Evolutionary conservation across 352 stramenopile species (phyloP), one percentile per base, ranked within the genome.

Genomic region (Globisporangium orthogonon): DNA sequence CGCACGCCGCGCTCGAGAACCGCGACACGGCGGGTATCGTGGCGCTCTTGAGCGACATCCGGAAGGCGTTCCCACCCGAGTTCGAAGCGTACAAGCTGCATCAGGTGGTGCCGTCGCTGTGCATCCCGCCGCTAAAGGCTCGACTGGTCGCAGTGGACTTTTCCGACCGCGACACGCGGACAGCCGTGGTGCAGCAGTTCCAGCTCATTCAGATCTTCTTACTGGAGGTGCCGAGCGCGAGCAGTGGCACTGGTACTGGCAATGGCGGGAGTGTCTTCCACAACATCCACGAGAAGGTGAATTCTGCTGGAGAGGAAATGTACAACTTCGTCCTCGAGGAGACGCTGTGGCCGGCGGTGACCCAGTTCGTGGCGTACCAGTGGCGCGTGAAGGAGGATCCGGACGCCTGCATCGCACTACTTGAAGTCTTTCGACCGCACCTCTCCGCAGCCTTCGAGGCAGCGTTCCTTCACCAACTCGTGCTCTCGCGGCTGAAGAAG

Each of bases 281-380:
- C 10, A 65, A 87, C 15, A 90, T 92, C 48, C 74, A 73, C 41
- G 78, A 90, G 41, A 86, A 88, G 49, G 67, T 71, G 0, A 73
- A 74, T 61, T 72, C 63, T 4, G 61, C 78, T 17, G 76, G 77
- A 10, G 74, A 86, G 50, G 76, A 89, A 30, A 55, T 89, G 11
- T 91, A 89, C 65, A 93, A 93, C 52, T 83, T 75, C 43, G 75
- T 93, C 4, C 58, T 93, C 35, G 83, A 93, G 56, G 78, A 91
- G 61, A 72, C 74, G 4, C 61, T 93, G 11, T 93, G 83, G 83
- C 78, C 78, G 18, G 68, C 73, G 14, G 69, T 84, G 53, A 70
- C 76, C 39, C 81, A 90, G 31, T 87, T 74, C 18, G 70, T 93
- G 7, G 89, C 78, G 46, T 71, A 83, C 33, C 70, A 82, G 29